These are phyloP conservation scores for Neurospora sp. DNA, from an alignment of 495 filamentous ascomycete species.

Conservation along the genomic window DNA sequence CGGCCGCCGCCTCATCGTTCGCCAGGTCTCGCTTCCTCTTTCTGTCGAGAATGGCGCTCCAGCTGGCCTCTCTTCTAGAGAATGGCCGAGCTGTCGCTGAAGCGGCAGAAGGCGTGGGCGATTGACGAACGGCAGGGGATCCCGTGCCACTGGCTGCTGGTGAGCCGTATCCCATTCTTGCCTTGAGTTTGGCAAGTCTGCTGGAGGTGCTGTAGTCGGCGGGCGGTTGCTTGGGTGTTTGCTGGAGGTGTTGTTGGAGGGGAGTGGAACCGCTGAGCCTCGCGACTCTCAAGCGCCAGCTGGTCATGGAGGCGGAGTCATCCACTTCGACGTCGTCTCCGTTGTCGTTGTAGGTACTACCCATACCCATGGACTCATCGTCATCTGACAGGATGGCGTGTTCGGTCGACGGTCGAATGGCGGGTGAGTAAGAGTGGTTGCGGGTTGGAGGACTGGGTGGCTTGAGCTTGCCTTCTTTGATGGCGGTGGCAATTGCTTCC, in stretches of 20 bases:
- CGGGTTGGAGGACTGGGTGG: background rate
- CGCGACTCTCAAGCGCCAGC: background rate
- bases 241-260: background rate
- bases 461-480: constrained; percentile 17
- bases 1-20: background rate
- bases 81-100: background rate
- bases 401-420: background rate
- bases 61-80: background rate
- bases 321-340: background rate
- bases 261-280: background rate
- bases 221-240: background rate
- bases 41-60: background rate
- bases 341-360: background rate
- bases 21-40: constrained; percentile 2
- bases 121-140: background rate
- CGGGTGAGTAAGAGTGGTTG: background rate
- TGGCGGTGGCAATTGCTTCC: constrained; percentile 28
- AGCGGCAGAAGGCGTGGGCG: constrained; percentile 4
- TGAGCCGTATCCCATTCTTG: background rate
- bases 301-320: background rate
- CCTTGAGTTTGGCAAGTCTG: background rate
- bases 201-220: background rate
- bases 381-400: background rate
- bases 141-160: background rate
- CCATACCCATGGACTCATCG: background rate